Conservation (phyloP, 345 rosid species). For the Eucalyptus leucophloia region DNA sequence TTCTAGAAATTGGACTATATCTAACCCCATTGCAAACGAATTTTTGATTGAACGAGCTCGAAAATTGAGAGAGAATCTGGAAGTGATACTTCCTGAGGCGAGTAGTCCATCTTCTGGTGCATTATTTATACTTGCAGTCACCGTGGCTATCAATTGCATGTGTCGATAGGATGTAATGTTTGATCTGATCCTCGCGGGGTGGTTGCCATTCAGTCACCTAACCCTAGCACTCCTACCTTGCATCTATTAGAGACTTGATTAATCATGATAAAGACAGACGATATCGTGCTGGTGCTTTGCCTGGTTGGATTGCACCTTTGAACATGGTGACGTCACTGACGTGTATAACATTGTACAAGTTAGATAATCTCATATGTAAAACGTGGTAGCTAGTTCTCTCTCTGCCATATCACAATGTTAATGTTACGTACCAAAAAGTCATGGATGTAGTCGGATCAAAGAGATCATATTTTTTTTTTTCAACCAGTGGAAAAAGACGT, state of each 20-base stretch:
- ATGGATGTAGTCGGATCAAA: background rate
- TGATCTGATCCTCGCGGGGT: background rate
- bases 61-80: background rate
- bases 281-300: background rate
- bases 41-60: background rate
- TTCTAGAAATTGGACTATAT: background rate
- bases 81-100: background rate
- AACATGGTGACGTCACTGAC: background rate
- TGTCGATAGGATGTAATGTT: background rate
- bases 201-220: background rate
- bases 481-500: too few species aligned
- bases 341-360: background rate
- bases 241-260: too few species aligned
- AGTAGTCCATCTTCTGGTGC: background rate
- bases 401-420: background rate
- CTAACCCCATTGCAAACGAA: background rate
- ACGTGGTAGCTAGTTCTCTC: background rate
- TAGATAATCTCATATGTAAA: background rate
- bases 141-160: background rate
- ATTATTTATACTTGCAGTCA: background rate
- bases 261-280: background rate
- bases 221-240: too few species aligned
- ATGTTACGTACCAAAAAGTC: background rate
- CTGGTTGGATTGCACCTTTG: background rate
- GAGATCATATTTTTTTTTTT: background rate